These are phyloP conservation scores for Malassezia psittaci DNA, from an alignment of 1,284 basidiomycete genomes.

Conservation along the genomic window DNA sequence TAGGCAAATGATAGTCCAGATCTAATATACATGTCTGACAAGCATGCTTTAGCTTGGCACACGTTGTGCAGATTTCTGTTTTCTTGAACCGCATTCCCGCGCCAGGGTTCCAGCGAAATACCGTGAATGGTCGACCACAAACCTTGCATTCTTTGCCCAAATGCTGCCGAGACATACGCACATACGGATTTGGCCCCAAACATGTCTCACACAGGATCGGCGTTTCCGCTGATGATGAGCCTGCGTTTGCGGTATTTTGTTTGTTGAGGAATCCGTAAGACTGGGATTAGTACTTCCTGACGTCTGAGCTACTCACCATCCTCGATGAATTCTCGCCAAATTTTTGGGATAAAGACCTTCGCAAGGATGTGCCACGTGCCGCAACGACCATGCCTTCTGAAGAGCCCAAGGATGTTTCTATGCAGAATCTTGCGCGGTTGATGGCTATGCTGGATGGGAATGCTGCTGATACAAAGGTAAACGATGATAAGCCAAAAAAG, in stretches of 20 bases:
- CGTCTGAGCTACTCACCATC: too few relatives aligned
- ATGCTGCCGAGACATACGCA: constrained; percentile 75
- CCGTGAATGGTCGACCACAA: constrained; percentile 80
- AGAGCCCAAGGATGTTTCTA: background rate
- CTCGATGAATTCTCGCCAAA: too few relatives aligned
- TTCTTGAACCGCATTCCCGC: constrained; percentile 84
- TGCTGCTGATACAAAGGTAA: background rate
- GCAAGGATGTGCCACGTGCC: background rate
- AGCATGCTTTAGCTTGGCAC: constrained; percentile 95
- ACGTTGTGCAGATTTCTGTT: constrained; percentile 96
- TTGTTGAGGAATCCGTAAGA: constrained; percentile 28
- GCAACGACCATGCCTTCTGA: background rate
- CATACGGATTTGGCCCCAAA: constrained; percentile 49
- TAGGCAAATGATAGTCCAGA: constrained; percentile 82
- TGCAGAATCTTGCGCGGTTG: constrained; percentile 14
- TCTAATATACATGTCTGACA: constrained; percentile 97
- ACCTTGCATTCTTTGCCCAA: constrained; percentile 86
- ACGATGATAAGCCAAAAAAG: background rate
- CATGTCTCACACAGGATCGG: constrained; percentile 59
- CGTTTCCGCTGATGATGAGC: constrained; percentile 81
- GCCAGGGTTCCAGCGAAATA: constrained; percentile 97
- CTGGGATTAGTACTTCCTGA: constrained; percentile 1
- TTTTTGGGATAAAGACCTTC: too few relatives aligned
- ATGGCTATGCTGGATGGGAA: constrained; percentile 12
- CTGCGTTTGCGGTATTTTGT: constrained; percentile 51